A percentile compares a stretch with the other conserved stretches of the same genome.
These are phyloP conservation scores for Euphorbia peplus DNA, from an alignment of 345 rosid genomes.

Conservation along the genomic window DNA sequence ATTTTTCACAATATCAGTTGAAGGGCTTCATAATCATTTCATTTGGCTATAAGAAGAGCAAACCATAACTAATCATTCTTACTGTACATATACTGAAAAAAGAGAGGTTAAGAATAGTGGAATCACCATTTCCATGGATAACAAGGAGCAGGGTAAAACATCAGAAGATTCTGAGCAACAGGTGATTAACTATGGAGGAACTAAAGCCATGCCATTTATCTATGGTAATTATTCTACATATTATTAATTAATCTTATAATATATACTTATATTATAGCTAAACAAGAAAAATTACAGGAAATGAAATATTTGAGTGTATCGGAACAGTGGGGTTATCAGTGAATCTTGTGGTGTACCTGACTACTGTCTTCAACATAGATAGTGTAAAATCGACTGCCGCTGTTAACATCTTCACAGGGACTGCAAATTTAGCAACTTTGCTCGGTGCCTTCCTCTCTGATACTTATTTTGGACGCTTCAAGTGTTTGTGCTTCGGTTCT, in stretches of 20 bases:
- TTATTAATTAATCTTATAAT: neutral
- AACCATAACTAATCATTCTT: too few relatives aligned
- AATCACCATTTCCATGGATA: neutral
- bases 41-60: too few relatives aligned
- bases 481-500: conserved; percentile 31
- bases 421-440: conserved; percentile 32
- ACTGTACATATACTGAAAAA: too few relatives aligned
- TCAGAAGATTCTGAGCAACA: neutral
- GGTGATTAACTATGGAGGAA: neutral
- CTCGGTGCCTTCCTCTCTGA: conserved; percentile 40
- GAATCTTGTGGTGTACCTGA: conserved; percentile 37
- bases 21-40: too few relatives aligned
- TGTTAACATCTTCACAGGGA: conserved; percentile 32
- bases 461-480: conserved; percentile 34
- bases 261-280: too few relatives aligned
- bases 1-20: too few relatives aligned
- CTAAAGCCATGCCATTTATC: conserved; percentile 12
- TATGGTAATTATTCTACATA: neutral
- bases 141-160: neutral
- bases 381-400: conserved; percentile 28
- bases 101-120: too few relatives aligned
- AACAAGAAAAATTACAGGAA: too few relatives aligned
- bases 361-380: conserved; percentile 39
- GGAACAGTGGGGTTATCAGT: conserved; percentile 33
- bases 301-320: conserved; percentile 40